phyloP scores from a whole-genome alignment of 2,329 filamentous ascomycete genomes.

The Cadophora sp. region DNA sequence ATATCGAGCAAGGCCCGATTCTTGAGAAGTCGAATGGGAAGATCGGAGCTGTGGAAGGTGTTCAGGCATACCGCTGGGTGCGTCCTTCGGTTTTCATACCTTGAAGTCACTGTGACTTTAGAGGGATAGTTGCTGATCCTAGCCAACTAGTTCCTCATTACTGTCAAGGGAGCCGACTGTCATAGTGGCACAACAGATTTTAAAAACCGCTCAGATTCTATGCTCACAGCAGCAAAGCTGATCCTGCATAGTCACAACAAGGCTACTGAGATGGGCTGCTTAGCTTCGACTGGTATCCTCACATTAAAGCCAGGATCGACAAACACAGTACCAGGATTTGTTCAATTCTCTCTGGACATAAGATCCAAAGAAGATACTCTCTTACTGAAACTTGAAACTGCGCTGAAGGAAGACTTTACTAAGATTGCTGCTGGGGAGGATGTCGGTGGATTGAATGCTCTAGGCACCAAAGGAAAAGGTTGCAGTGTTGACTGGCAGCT shows the following conservation, averaged over 20 bases:
- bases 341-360: constrained; percentile 73
- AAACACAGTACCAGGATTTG: constrained; percentile 75
- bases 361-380: constrained; percentile 62
- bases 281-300: constrained; percentile 73
- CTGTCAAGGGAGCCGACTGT: constrained; percentile 69
- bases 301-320: constrained; percentile 70
- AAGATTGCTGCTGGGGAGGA: constrained; percentile 63
- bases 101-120: not conserved
- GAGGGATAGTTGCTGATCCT: not conserved
- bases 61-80: constrained; percentile 53
- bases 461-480: constrained; percentile 54
- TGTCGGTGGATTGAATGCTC: constrained; percentile 52
- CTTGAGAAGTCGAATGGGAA: constrained; percentile 68
- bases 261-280: constrained; percentile 63
- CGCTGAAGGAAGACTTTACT: constrained; percentile 63
- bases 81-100: not conserved
- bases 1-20: constrained; percentile 84
- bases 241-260: constrained; percentile 70
- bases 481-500: constrained; percentile 64
- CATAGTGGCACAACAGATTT: constrained; percentile 81
- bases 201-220: constrained; percentile 68
- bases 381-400: constrained; percentile 62
- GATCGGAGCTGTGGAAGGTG: constrained; percentile 74
- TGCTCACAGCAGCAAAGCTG: constrained; percentile 71
- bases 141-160: constrained; percentile 72